phyloP scores from a whole-genome alignment of 805 yeast genomes.

The Metschnikowia corniflorae region DNA sequence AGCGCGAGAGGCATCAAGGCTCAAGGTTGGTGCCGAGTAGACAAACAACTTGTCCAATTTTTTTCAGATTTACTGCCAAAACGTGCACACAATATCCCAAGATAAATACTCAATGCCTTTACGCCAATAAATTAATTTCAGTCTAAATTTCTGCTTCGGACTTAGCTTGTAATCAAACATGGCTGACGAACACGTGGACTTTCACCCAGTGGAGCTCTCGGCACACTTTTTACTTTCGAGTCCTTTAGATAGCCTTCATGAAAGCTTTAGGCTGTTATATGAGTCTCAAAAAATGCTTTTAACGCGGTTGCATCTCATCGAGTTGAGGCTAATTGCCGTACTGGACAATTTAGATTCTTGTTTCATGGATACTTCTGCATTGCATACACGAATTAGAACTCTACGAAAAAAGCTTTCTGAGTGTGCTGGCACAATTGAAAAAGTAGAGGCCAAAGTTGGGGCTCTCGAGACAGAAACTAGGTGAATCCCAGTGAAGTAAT shows the following conservation, averaged over 20 bases:
- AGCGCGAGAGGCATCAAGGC: too few relatives aligned
- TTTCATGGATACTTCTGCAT: conserved; percentile 21
- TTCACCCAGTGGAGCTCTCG: conserved; percentile 58
- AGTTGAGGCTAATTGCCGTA: conserved; percentile 28
- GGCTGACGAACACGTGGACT: conserved; percentile 23
- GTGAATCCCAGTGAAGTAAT: too few relatives aligned
- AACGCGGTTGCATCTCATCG: conserved; percentile 45
- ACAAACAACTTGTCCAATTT: too few relatives aligned
- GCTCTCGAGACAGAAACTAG: conserved; percentile 3
- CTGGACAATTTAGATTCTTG: conserved; percentile 19
- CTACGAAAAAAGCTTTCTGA: conserved; percentile 32
- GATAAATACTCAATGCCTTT: too few relatives aligned
- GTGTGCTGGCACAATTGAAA: conserved; percentile 27
- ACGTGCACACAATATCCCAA: too few relatives aligned
- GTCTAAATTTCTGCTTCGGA: too few relatives aligned
- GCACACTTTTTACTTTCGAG: conserved; percentile 55
- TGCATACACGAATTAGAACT: conserved; percentile 22
- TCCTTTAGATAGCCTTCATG: conserved; percentile 49
- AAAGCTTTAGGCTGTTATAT: conserved; percentile 48
- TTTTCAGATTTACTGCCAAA: too few relatives aligned
- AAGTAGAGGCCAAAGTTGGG: conserved; percentile 35
- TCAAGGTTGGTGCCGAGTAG: too few relatives aligned
- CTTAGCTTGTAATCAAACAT: too few relatives aligned
- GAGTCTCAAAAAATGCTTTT: conserved; percentile 55
- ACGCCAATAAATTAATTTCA: too few relatives aligned